Evolutionary conservation across 208 protist genomes (phyloP), one percentile per base, ranked within the genome.

Genomic region (Phytomonas francai): DNA sequence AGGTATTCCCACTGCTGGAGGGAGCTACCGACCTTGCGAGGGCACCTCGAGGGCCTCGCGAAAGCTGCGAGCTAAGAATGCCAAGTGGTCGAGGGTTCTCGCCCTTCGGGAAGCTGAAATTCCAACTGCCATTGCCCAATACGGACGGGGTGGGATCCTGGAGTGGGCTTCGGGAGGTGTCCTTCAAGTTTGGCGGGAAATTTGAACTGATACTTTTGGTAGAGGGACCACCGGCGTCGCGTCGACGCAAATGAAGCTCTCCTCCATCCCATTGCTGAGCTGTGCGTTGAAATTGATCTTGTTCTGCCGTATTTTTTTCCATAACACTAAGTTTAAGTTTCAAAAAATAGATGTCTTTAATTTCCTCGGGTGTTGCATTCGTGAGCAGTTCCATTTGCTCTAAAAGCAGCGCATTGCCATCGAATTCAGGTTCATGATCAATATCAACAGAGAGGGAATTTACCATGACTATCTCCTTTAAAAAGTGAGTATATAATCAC

Each of bases 271-370:
- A 36, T 34, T 77, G 63, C 27, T 56, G 68, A 27, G 71, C 51
- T 30, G 34, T 51, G 0, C 65, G 76, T 49, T 81, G 74, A 65
- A 68, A 73, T 70, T 91, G 79, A 70, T 92, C 90, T 30, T 79
- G 80, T 70, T 94, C 85, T 49, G 76, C 79, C 19, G 84, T 92
- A 9, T 66, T 59, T 9, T 75, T 73, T 68, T 94, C 81, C 66
- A 84, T 85, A 0, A 83, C 85, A 59, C 63, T 84, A 28, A 90
- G 77, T 8, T 83, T 75, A 19, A 90, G 69, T 28, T 78, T 79
- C 3, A 94, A 71, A 68, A 90, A 94, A 1, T 80, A 51, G 19
- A 87, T 59, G 19, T 74, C 83, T 70, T 78, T 90, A 49, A 94
- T 94, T 49, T 94, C 85, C 0, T 63, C 59, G 5, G 84, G 77